These are phyloP conservation scores for Bretschneidera sinensis DNA, from an alignment of 345 rosid species.

Conservation along the genomic window DNA sequence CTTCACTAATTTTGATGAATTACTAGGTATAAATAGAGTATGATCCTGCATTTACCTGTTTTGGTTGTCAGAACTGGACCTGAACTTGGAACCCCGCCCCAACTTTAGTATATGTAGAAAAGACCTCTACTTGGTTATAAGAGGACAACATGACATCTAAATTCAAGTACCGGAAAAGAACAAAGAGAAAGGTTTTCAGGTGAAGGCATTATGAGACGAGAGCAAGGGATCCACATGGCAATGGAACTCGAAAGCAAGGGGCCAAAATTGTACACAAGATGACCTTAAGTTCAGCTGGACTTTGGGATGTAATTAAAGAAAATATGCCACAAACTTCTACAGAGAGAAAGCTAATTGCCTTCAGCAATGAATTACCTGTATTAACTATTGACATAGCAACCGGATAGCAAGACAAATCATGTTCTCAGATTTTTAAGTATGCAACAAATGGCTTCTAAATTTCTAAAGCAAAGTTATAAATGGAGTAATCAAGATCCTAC, in stretches of 20 bases:
- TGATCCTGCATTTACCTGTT: slow-evolving; percentile 11
- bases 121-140: not conserved
- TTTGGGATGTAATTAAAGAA: slow-evolving; percentile 4
- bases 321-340: slow-evolving; percentile 10
- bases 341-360: slow-evolving; percentile 19
- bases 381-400: slow-evolving; percentile 2
- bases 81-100: slow-evolving; percentile 11
- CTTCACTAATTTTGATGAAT: slow-evolving; percentile 7
- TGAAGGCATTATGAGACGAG: slow-evolving; percentile 20
- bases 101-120: slow-evolving; percentile 4
- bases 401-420: slow-evolving; percentile 4
- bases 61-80: slow-evolving; percentile 2
- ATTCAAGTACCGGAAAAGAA: slow-evolving; percentile 1
- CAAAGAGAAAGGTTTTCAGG: slow-evolving; percentile 10
- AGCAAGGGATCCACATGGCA: slow-evolving; percentile 17
- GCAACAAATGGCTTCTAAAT: not conserved
- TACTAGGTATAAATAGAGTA: slow-evolving; percentile 1
- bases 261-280: slow-evolving; percentile 8
- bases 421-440: not conserved
- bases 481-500: not conserved
- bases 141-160: slow-evolving; percentile 16
- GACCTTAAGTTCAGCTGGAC: slow-evolving; percentile 5
- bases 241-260: slow-evolving; percentile 10
- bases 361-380: slow-evolving; percentile 8
- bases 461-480: slow-evolving; percentile 6